Evolutionary conservation across 176 grass and related monocot species (phyloP).

Genomic region (Avena atlantica): DNA sequence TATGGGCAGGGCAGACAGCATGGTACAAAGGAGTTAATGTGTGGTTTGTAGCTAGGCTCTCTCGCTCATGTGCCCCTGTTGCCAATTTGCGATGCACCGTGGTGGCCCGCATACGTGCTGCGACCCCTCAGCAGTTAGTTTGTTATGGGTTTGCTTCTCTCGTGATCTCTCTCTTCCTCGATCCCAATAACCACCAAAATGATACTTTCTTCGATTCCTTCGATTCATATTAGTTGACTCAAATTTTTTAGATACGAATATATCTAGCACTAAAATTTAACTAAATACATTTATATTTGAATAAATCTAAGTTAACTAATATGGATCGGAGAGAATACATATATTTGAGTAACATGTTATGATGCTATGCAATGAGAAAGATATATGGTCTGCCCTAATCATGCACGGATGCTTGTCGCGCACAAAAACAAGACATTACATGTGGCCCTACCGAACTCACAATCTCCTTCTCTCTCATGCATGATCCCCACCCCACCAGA

Average conservation of each 20-base stretch:
- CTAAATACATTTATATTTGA: too few relatives aligned
- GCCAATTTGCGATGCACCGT: constrained; percentile 22
- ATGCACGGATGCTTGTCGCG: constrained; percentile 11
- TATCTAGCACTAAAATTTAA: too few relatives aligned
- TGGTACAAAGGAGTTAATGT: constrained; percentile 29
- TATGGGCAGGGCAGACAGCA: neutral
- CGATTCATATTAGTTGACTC: too few relatives aligned
- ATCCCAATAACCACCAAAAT: neutral
- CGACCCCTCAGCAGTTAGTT: neutral
- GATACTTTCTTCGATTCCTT: neutral
- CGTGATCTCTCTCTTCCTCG: neutral
- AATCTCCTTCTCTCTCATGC: neutral
- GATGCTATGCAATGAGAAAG: neutral
- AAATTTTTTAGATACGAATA: too few relatives aligned
- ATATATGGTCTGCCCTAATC: constrained; percentile 15
- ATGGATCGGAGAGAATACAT: too few relatives aligned
- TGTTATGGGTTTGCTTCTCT: constrained; percentile 21
- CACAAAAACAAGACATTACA: neutral
- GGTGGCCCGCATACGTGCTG: neutral
- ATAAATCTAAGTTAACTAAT: too few relatives aligned
- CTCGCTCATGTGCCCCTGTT: constrained; percentile 24
- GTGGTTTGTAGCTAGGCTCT: neutral
- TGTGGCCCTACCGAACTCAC: neutral
- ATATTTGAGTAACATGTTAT: neutral
- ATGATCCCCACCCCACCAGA: constrained; percentile 19